These are phyloP conservation scores for Brassica carinata DNA, from an alignment of 345 rosid genomes.

Conservation along the genomic window DNA sequence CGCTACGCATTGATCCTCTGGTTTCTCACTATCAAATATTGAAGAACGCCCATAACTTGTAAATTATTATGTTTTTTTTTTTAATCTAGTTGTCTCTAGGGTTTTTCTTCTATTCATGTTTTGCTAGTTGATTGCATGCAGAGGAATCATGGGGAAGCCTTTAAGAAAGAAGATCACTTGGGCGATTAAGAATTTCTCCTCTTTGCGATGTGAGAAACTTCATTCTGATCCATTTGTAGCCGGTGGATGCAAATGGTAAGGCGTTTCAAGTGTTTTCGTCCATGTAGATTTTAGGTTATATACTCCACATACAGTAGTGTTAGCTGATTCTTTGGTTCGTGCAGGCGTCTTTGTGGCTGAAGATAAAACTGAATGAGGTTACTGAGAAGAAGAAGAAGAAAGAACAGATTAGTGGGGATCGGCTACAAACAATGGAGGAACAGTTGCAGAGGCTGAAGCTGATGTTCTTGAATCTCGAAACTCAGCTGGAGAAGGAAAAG, in stretches of 20 bases:
- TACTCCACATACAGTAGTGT: neutral
- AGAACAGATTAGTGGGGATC: neutral
- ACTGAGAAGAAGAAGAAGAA: neutral
- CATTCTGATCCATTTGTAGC: neutral
- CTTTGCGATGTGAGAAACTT: neutral
- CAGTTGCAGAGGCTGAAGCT: constrained; percentile 20
- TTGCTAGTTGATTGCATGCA: neutral
- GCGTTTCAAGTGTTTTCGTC: neutral
- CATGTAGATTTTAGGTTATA: neutral
- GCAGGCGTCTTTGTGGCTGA: constrained; percentile 59
- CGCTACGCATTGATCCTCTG: no score
- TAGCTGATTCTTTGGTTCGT: neutral
- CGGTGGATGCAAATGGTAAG: constrained; percentile 13
- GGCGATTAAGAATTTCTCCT: neutral
- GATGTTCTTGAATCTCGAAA: constrained; percentile 6
- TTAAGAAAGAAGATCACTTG: constrained; percentile 2
- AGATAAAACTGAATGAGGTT: constrained; percentile 15
- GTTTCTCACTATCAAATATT: no score
- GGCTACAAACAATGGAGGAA: neutral
- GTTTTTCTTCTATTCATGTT: neutral
- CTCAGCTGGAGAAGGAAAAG: constrained; percentile 25
- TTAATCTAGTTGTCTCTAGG: no score
- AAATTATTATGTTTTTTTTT: no score
- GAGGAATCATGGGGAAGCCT: neutral
- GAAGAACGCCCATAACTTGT: no score